Base-by-base conservation (phyloP, 2,329 filamentous ascomycete species). In the Whalleya microplaca region DNA sequence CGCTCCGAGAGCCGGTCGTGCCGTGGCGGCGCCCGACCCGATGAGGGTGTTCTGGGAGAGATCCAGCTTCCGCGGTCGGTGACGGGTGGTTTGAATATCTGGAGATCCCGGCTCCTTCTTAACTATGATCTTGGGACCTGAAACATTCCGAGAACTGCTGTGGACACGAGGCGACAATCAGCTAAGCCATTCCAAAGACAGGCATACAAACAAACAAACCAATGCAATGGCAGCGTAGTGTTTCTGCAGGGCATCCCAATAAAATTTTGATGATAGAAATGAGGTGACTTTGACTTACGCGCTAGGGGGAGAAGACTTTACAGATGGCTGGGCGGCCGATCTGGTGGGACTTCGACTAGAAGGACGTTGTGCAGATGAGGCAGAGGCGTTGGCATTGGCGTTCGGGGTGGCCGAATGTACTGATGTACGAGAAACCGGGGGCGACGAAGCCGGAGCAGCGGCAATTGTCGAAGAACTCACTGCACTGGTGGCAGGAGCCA, bases 51-150 rank as follows among this genome's bases (percentile, higher is more conserved):
- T 84, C 71, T 87, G 88, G 61, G 90, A 91, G 29, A 96, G 82
- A 72, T 95, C 90, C 55, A 96, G 82, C 69, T 86, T 88, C 69
- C 89, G 84, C 14, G 91, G 91, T 56, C 91, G 84, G 69, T 91
- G 91, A 49, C 90, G 84, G 51, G 89, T 84, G 57, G 86, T 84
- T 50, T 86, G 81, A 69, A 95, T 85, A 62, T 89, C 89, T 51
- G 94, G 94, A 45, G 94, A 97, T 42, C 89, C 85, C 32, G 93
- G 93, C 75, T 99, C 95, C 76, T 97, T 97, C 81, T 98, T 98
- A 57, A 99, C 93, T 63, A 96, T 84, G 61, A 97, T 96, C 77
- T 91, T 93, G 41, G 91, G 90, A 45, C 76, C 80, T 73, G 73
- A 77, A 75, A 72, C 82, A 79, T 75, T 80, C 76, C 80, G 81